Conservation (phyloP, 441 rosid species). For the Macaranga tanarius region DNA sequence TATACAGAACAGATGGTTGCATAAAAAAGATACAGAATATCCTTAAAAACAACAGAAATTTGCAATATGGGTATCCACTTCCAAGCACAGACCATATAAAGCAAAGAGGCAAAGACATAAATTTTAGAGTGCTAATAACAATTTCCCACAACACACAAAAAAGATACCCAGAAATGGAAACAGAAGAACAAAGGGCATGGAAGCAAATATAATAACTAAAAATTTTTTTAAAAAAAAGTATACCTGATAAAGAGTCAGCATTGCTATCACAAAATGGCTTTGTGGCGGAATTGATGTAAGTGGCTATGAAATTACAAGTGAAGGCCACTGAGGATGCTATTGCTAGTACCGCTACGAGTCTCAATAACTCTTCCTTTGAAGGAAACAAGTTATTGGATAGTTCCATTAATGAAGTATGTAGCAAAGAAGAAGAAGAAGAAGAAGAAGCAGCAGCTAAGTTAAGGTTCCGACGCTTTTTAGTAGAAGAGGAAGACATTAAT, state of each 20-base stretch:
- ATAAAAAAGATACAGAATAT: background rate
- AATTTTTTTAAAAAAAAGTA: slow-evolving; percentile 4
- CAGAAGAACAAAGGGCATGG: background rate
- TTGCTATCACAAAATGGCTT: slow-evolving; percentile 60
- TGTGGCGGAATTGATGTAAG: slow-evolving; percentile 34
- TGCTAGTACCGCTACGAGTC: slow-evolving; percentile 48
- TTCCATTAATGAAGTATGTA: slow-evolving; percentile 38
- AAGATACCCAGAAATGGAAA: background rate
- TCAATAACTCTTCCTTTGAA: slow-evolving; percentile 53
- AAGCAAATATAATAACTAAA: background rate
- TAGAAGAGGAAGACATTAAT: slow-evolving; percentile 40
- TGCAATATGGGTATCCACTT: background rate
- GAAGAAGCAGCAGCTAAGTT: slow-evolving; percentile 20
- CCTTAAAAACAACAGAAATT: slow-evolving; percentile 5
- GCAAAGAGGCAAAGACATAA: background rate
- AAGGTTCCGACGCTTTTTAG: slow-evolving; percentile 47
- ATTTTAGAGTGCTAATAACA: background rate
- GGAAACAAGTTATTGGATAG: slow-evolving; percentile 72
- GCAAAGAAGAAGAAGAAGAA: slow-evolving; percentile 28
- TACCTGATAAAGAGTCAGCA: slow-evolving; percentile 50
- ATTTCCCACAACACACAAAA: background rate
- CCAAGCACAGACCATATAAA: background rate
- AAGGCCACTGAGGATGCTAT: slow-evolving; percentile 64
- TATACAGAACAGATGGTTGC: background rate
- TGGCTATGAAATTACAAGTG: slow-evolving; percentile 49